phyloP scores from a whole-genome alignment of 768 basidiomycete species.

The Russula griseocarnosa region DNA sequence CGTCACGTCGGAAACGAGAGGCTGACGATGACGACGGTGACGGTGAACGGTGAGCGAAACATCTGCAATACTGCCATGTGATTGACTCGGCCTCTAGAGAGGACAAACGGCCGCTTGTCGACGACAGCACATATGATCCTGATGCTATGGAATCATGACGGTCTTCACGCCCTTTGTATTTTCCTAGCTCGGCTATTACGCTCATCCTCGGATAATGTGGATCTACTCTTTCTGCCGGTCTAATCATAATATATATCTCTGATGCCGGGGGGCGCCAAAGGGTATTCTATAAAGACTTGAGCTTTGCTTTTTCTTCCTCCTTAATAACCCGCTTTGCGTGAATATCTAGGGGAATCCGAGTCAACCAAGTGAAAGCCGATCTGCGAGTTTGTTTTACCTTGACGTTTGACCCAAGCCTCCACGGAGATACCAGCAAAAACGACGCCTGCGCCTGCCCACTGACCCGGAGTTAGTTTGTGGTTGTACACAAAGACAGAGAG shows the following conservation, averaged over 20 bases:
- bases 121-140: constrained; percentile 21
- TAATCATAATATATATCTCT: constrained; percentile 23
- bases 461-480: constrained; percentile 76
- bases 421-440: constrained; percentile 96
- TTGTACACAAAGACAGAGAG: constrained; percentile 90
- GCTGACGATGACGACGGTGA: constrained; percentile 61
- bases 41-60: constrained; percentile 33
- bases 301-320: constrained; percentile 79
- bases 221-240: constrained; percentile 2
- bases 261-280: not conserved
- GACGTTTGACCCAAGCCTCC: constrained; percentile 87
- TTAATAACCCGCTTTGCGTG: constrained; percentile 75
- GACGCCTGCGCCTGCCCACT: constrained; percentile 88
- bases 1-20: constrained; percentile 60
- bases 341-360: constrained; percentile 48
- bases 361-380: constrained; percentile 6
- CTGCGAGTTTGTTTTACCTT: constrained; percentile 47
- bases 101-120: constrained; percentile 44
- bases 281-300: constrained; percentile 62
- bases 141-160: constrained; percentile 37
- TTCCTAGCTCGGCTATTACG: not conserved
- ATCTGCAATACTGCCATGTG: not conserved
- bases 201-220: not conserved
- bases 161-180: constrained; percentile 19
- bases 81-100: constrained; percentile 32